A percentile compares a stretch with the other conserved stretches of the same genome.
phyloP scores from a whole-genome alignment of 2,329 filamentous ascomycete genomes.

The Fusarium napiforme region DNA sequence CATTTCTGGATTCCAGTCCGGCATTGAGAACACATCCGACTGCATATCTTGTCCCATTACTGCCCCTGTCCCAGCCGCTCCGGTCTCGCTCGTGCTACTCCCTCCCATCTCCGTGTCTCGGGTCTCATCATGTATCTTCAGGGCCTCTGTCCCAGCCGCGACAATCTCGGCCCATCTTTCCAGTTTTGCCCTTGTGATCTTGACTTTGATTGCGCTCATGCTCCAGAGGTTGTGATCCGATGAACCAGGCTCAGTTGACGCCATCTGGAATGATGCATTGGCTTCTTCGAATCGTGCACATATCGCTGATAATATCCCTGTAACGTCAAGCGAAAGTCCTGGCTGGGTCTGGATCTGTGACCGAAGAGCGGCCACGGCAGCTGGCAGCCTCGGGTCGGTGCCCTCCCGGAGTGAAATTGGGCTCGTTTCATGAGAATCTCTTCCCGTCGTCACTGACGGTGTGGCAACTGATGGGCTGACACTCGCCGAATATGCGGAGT shows the following conservation, averaged over 20 bases:
- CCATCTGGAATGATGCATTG: conserved; percentile 50
- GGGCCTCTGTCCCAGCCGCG: conserved; percentile 48
- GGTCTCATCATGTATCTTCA: conserved; percentile 33
- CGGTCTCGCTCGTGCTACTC: neutral
- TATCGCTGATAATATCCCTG: conserved; percentile 55
- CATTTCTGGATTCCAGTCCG: no score
- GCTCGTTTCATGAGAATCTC: conserved; percentile 15
- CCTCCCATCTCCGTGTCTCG: conserved; percentile 36
- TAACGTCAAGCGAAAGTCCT: conserved; percentile 58
- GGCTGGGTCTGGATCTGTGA: conserved; percentile 57
- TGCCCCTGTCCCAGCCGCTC: neutral
- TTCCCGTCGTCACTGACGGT: conserved; percentile 11
- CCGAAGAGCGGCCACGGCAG: conserved; percentile 54
- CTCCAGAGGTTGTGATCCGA: conserved; percentile 61
- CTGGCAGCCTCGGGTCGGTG: conserved; percentile 53
- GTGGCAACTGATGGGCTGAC: conserved; percentile 16
- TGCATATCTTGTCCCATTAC: conserved; percentile 34
- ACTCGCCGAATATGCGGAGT: conserved; percentile 36
- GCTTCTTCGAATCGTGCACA: conserved; percentile 57
- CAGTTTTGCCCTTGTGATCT: conserved; percentile 58
- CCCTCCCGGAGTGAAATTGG: conserved; percentile 44
- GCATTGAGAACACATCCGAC: conserved; percentile 31
- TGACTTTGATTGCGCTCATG: conserved; percentile 59
- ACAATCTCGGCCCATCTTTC: conserved; percentile 61
- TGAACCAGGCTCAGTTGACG: conserved; percentile 46